Base-by-base conservation (phyloP, 192 early-diverging fungal genomes). In the Entomortierella parvispora region DNA sequence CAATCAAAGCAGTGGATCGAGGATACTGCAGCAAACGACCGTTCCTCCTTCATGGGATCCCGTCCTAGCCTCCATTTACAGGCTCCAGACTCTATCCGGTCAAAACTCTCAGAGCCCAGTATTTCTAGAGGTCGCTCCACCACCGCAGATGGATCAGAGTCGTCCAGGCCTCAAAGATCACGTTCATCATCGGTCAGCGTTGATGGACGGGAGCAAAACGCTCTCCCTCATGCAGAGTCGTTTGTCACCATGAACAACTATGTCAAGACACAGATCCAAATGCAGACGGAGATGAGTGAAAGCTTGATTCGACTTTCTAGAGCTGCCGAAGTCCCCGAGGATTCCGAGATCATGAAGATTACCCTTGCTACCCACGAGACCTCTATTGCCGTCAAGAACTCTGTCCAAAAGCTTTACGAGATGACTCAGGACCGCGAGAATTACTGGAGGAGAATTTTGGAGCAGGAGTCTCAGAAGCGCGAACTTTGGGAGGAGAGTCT, bases 1-100 rank as follows among this genome's bases (percentile, higher is more conserved):
- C 92, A 93, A 58, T 91, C 92, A 37, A 93, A 91, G 80, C 83
- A 88, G 65, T 93, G 89, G 88, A 83, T 85, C 17, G 66, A 85
- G 26, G 88, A 87, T 6, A 47, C 62, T 18, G 53, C 62, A 18
- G 65, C 62, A 6, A 65, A 47, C 47, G 70, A 84, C 69, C 85
- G 65, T 69, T 15, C 70, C 54, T 81, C 74, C 29, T 50, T 69
- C 40, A 58, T 65, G 54, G 79, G 70, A 22, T 60, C 65, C 28
- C 60, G 61, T 25, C 70, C 58, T 7, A 71, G 69, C 33, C 22
- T 68, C 14, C 68, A 48, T 15, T 33, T 58, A 11, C 28, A 58
- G 5, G 40, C 29, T 9, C 12, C 52, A 4, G 82, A 81, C 8
- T 55, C 52, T 31, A 12, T 31, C 10, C 60, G 65, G 9, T 45